A percentile compares a stretch with the other conserved stretches of the same genome.
Evolutionary conservation across 73 alveolate species (phyloP).

Genomic region (Urostyla sp.): DNA sequence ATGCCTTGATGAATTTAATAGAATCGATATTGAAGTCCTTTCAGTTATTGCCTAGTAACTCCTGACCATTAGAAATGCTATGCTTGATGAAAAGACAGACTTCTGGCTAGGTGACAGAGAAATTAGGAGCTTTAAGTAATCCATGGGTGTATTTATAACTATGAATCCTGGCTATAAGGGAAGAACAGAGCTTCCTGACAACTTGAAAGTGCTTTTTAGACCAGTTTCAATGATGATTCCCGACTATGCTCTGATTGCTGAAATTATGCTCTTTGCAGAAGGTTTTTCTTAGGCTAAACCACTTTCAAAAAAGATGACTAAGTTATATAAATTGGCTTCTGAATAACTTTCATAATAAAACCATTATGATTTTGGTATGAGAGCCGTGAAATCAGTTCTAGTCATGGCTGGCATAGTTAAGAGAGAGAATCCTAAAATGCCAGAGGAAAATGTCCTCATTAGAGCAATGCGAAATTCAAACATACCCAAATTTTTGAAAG

Average conservation of each 20-base stretch:
- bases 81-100: conserved; percentile 85
- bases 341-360: conserved; percentile 91
- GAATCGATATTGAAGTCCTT: conserved; percentile 97
- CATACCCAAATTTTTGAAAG: conserved; percentile 91
- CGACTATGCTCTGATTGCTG: conserved; percentile 95
- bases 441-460: conserved; percentile 93
- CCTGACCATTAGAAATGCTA: conserved; percentile 94
- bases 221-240: conserved; percentile 98
- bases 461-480: conserved; percentile 96
- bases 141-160: conserved; percentile 97
- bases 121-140: conserved; percentile 76
- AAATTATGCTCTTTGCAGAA: conserved; percentile 96
- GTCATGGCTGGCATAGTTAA: conserved; percentile 90
- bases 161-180: conserved; percentile 99
- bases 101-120: conserved; percentile 94
- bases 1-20: conserved; percentile 97
- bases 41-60: conserved; percentile 98
- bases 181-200: conserved; percentile 99
- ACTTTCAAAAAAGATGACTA: conserved; percentile 95
- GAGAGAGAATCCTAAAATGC: conserved; percentile 84
- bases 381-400: conserved; percentile 89
- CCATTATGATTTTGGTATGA: conserved; percentile 92
- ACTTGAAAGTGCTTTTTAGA: conserved; percentile 89
- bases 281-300: conserved; percentile 95
- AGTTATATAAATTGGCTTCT: conserved; percentile 91